phyloP scores from a whole-genome alignment of 371 early-diverging fungal species.

The Mucor indicus region DNA sequence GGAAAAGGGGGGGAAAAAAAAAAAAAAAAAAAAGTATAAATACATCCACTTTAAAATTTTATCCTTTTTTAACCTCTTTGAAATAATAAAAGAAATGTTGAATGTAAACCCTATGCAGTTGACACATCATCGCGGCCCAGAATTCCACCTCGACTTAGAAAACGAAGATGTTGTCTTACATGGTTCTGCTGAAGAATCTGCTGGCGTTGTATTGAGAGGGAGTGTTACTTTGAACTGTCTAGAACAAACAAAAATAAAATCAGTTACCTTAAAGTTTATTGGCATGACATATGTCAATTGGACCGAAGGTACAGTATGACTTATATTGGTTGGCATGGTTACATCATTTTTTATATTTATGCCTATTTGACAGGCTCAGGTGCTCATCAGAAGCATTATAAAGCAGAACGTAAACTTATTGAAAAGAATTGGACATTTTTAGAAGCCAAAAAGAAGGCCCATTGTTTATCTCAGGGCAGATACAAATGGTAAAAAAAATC shows the following conservation, averaged over 20 bases:
- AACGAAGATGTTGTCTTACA: conserved; percentile 25
- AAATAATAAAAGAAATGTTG: conserved; percentile 1
- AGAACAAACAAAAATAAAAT: conserved; percentile 27
- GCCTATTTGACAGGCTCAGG: too few relatives aligned
- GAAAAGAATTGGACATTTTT: conserved; percentile 25
- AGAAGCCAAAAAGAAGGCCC: conserved; percentile 15
- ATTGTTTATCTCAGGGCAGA: conserved; percentile 13
- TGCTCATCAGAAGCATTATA: conserved; percentile 12
- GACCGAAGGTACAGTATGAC: conserved; percentile 39
- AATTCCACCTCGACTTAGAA: conserved; percentile 29
- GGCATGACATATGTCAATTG: conserved; percentile 27
- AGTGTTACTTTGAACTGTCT: conserved; percentile 18
- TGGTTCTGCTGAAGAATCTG: conserved; percentile 30
- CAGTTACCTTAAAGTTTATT: conserved; percentile 21
- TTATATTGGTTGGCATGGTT: too few relatives aligned
- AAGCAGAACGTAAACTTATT: conserved; percentile 11
- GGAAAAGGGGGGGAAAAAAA: too few relatives aligned
- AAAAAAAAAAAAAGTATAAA: too few relatives aligned
- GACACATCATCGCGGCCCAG: conserved; percentile 4
- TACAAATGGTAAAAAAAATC: conserved; percentile 37
- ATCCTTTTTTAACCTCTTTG: background rate
- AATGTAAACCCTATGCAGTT: conserved; percentile 14
- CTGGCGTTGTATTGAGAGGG: conserved; percentile 28
- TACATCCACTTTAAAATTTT: too few relatives aligned
- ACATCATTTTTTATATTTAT: too few relatives aligned